Base-by-base conservation (phyloP, 352 stramenopile genomes). In the Pythium utonaiense region DNA sequence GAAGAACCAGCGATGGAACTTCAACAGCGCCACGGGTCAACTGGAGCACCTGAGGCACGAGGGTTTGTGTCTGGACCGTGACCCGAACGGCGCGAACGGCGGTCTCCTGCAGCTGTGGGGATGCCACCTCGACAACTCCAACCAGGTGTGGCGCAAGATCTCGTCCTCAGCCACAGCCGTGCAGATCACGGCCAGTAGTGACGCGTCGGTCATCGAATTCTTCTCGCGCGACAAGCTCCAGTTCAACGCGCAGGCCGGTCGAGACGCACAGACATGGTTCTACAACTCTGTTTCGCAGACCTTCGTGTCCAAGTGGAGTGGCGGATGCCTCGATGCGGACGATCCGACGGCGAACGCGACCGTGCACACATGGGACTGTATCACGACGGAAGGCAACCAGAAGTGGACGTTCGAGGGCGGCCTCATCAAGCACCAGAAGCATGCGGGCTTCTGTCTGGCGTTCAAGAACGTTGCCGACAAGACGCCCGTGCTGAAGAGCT, bases 31-130 rank as follows among this genome's bases (percentile, higher is more conserved):
- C 24, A 73, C 60, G 38, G 58, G 78, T 17, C 67, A 78, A 33
- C 10, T 90, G 36, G 72, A 73, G 53, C 76, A 90, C 63, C 51
- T 49, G n/a, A 84, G 61, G 50, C 66, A 87, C 69, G 17, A 25
- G 13, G 75, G 75, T n/a, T 86, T 88, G 52, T 91, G 80, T 41
- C 52, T 91, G 16, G 78, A 88, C 64, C 65, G 66, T 9, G 78
- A 84, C 49, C 70, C 74, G 31, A 44, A 24, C 42, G 17, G 68
- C 4, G 64, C 17, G n/a, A 78, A 77, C 62, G 67, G 64, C 42
- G 73, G 66, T 27, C 53, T 67, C 22, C 52, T 74, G 13, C 72
- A 82, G 61, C 73, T 85, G 49, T 85, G 72, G 64, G 50, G 66
- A 13, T 85, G 75, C 53, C 66, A 77, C 64, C 52, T 80, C 19